Base-by-base conservation (phyloP, 2,329 filamentous ascomycete genomes). In the Podosphaera aphanis region DNA sequence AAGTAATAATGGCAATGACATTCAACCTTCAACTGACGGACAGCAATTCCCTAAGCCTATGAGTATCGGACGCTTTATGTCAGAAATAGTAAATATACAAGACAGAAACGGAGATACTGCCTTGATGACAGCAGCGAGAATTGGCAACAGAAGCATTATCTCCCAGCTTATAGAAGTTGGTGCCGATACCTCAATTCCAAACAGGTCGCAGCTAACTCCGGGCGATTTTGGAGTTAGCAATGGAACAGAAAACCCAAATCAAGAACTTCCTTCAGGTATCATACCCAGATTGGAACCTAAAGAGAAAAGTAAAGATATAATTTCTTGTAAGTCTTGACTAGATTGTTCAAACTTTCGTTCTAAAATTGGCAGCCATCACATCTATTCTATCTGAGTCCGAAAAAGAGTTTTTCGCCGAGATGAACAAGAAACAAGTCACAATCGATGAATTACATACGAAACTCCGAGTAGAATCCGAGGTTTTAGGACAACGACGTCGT, bases 111-210 rank as follows among this genome's bases (percentile, higher is more conserved):
- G 90, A 0, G 93, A 98, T 57, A 98, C 90, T 0, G 90, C 90
- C 0, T 67, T 98, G 18, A 94, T 94, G 54, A 79, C 95, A 50
- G 90, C 88, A 1, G 86, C 90, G 1, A 73, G 90, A 49, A 93
- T 94, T 53, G 84, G 85, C 19, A 95, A 93, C 59, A 72, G 81
- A 46, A 92, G 84, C 55, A 93, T 98, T 55, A 93, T 95, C 48
- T 88, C 85, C n/a, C 90, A 98, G 59, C 68, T 98, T 27, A 69
- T 95, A 10, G 90, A 98, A 62, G 86, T 98, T 38, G 85, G 88
- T 47, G 90, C 90, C 1, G 85, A 95, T 60, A 80, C 85, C n/a
- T 76, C 79, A 45, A 86, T 95, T 56, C 73, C 84, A 5, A 98
- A 98, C 56, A 77, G 85, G 43, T 86, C 86, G 39, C 86, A 88